Evolutionary conservation across 192 early-diverging fungal genomes (phyloP).

Genomic region (Mortierella hygrophila): DNA sequence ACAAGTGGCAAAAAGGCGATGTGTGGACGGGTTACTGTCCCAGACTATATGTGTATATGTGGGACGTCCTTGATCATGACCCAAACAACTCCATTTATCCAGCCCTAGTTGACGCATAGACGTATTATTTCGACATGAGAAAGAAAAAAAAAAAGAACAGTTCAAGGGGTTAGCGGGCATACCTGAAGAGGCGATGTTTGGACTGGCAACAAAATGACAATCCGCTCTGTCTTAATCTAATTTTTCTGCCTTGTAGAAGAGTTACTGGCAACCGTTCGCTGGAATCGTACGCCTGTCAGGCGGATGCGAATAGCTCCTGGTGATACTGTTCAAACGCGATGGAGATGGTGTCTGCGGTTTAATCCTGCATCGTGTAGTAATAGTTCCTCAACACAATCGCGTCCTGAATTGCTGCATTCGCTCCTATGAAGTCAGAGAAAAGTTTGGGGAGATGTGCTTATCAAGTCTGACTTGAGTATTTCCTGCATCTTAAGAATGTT

Average conservation of each 20-base stretch:
- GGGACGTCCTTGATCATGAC: slow-evolving; percentile 15
- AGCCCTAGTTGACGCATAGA: too few species aligned
- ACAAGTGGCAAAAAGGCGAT: slow-evolving; percentile 1
- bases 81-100: too few species aligned
- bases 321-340: slow-evolving; percentile 6
- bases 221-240: too few species aligned
- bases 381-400: slow-evolving; percentile 19
- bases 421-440: background rate
- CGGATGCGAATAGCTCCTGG: background rate
- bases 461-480: background rate
- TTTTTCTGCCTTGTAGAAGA: slow-evolving; percentile 18
- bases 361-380: background rate
- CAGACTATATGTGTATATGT: slow-evolving; percentile 4
- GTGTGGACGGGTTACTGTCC: slow-evolving; percentile 18
- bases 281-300: slow-evolving; percentile 13
- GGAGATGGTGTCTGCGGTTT: background rate
- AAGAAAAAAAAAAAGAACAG: too few species aligned
- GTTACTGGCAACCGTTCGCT: slow-evolving; percentile 10
- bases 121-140: too few species aligned
- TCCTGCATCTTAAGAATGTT: background rate
- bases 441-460: background rate
- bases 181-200: too few species aligned
- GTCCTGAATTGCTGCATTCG: slow-evolving; percentile 20
- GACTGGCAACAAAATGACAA: too few species aligned
- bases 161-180: too few species aligned